Conservation (phyloP, 805 yeast genomes). For the Kodamaea laetipori region DNA sequence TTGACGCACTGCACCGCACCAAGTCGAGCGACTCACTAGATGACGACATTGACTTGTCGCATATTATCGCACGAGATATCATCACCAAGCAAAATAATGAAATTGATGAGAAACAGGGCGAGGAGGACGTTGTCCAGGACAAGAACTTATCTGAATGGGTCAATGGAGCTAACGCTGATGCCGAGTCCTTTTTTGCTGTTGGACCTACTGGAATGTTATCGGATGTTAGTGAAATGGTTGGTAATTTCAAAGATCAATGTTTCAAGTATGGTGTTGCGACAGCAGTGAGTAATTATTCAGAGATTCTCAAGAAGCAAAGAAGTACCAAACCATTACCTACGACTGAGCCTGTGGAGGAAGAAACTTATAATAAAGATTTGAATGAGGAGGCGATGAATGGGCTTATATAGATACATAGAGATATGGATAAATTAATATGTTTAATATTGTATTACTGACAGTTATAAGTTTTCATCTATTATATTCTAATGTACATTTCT, state of each 20-base stretch:
- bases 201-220: slow-evolving; percentile 75
- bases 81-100: slow-evolving; percentile 38
- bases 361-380: slow-evolving; percentile 5
- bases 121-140: slow-evolving; percentile 19
- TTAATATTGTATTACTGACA: too few species aligned
- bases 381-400: slow-evolving; percentile 6
- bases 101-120: slow-evolving; percentile 27
- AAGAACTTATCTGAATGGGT: slow-evolving; percentile 49
- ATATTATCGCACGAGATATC: slow-evolving; percentile 36
- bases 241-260: slow-evolving; percentile 45
- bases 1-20: not conserved
- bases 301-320: slow-evolving; percentile 11
- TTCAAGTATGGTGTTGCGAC: slow-evolving; percentile 19
- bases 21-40: slow-evolving; percentile 26
- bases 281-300: slow-evolving; percentile 14
- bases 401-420: slow-evolving; percentile 9
- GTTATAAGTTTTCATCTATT: too few species aligned
- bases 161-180: slow-evolving; percentile 37
- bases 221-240: slow-evolving; percentile 62
- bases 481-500: too few species aligned
- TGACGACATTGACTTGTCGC: slow-evolving; percentile 29
- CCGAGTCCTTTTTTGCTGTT: slow-evolving; percentile 47
- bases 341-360: not conserved
- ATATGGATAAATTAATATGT: too few species aligned
- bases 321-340: not conserved